Base-by-base conservation (phyloP, 2,329 filamentous ascomycete genomes). In the Falciphora oryzae region DNA sequence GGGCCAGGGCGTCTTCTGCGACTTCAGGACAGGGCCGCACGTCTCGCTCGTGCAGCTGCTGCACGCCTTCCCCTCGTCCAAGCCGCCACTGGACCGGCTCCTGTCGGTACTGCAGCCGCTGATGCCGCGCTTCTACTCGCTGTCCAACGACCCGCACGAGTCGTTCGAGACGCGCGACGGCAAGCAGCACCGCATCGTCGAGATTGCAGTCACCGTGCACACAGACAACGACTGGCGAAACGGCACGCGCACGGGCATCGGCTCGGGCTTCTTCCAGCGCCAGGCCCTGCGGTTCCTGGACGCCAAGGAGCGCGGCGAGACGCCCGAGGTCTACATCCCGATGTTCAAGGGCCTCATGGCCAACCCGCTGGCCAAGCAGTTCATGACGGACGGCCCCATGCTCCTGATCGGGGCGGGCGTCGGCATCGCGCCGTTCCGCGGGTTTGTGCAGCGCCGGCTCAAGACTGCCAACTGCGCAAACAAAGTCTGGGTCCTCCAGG, bases 321-420 rank as follows among this genome's bases (percentile, higher is more conserved):
- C 78, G 61, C 82, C 78, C 3, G 85, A 92, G 69, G 73, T 98
- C 22, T 88, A 91, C 70, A 81, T 98, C 6, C 95, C 95, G 71
- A 97, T 99, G 92, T 99, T 99, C 85, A 93, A 96, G 73, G 95
- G 95, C 0, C 82, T 99, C 58, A 99, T 99, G 95, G 89, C 93
- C 67, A 99, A 99, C 75, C 95, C 95, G 0, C 84, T 99, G 1
- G 95, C 93, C 14, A 90, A 89, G 73, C 88, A 97, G 73, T 99
- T 98, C 73, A 89, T 92, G 63, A 89, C 91, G 3, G 94, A 99
- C 74, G 95, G 95, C 0, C 95, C 95, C 0, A 99, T 99, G 95
- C 88, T 99, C 53, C 85, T 99, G 61, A 97, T 99, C 70, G 95
- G 95, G 38, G 95, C 95, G 5, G 95, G 95, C 64, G 95, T 99